phyloP scores from a whole-genome alignment of 2,329 filamentous ascomycete genomes.

The Penicillium sp. region DNA sequence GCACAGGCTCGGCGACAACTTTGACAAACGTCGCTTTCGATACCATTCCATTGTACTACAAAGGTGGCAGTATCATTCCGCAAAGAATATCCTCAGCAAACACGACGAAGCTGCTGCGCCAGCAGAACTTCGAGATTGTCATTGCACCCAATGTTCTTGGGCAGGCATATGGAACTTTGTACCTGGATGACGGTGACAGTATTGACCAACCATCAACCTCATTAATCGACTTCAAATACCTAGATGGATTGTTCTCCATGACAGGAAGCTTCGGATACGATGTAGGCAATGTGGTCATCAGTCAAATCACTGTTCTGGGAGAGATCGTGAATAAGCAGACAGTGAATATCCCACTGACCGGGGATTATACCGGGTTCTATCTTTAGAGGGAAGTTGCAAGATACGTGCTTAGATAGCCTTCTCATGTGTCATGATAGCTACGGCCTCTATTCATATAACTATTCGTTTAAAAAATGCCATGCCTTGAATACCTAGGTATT shows the following conservation, averaged over 20 bases:
- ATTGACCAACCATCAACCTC: slow-evolving; percentile 56
- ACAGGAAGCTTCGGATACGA: slow-evolving; percentile 27
- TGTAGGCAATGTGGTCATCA: slow-evolving; percentile 25
- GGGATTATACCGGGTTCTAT: neutral
- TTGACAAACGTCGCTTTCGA: slow-evolving; percentile 46
- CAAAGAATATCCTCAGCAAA: slow-evolving; percentile 51
- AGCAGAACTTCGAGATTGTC: slow-evolving; percentile 66
- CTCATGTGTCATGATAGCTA: too few relatives aligned
- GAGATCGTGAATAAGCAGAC: slow-evolving; percentile 15
- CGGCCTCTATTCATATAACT: too few relatives aligned
- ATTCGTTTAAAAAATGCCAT: too few relatives aligned
- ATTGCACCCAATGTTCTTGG: slow-evolving; percentile 63
- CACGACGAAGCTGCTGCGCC: slow-evolving; percentile 58
- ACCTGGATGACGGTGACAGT: slow-evolving; percentile 73
- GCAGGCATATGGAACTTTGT: slow-evolving; percentile 63
- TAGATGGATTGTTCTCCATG: slow-evolving; percentile 40
- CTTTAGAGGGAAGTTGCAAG: neutral
- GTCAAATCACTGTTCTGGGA: slow-evolving; percentile 32
- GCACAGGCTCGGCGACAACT: slow-evolving; percentile 43
- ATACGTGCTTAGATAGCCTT: too few relatives aligned
- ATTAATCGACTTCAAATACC: slow-evolving; percentile 59
- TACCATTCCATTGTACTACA: slow-evolving; percentile 60
- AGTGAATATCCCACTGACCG: slow-evolving; percentile 8
- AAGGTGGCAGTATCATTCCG: slow-evolving; percentile 59
- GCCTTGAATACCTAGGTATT: too few relatives aligned